Evolutionary conservation across 345 rosid genomes (phyloP), one percentile per base, ranked within the genome.

Genomic region (Camelina neglecta): DNA sequence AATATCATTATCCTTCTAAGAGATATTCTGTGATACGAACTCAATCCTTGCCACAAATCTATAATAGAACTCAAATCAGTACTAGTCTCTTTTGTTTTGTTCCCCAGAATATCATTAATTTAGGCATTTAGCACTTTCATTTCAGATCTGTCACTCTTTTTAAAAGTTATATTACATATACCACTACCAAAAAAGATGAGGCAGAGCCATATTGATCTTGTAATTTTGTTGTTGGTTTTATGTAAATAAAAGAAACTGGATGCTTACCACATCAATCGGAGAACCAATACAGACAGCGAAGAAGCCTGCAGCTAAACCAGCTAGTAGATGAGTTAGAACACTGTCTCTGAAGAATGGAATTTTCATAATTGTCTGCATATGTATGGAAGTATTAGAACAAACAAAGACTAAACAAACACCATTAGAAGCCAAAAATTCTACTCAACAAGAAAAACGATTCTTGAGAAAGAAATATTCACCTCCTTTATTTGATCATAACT

Each of bases 271-370:
- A 81, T 95, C 99, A 67, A 95, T 86, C 31, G 97, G 97, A 60
- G 97, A 92, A 75, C 99, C 99, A 36, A 95, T 86, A 76, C 96
- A 90, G 77, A 90, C 97, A 29, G 97, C 99, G 48, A 92, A 89
- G 71, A 95, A 81, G 64, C 97, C 99, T 69, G 99, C 97, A 79
- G 93, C 97, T 11, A 95, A 83, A 77, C 97, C 97, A 56, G 97
- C 97, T 80, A 92, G 84, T 44, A 92, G 69, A 81, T 88, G 97
- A 73, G 97, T 89, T 62, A 95, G 78, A 79, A 81, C 71, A 80
- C 85, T 86, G 89, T 95, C 99, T 68, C 72, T 77, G 82, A 90
- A 92, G 73, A 96, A 96, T 59, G 96, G 99, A 89, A 92, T 89
- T 88, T 84, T 87, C 91, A 92, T 81, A 88, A 95, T 84, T 75